phyloP scores from a whole-genome alignment of 2,329 filamentous ascomycete genomes.

The Ascochyta viciae-villosae region DNA sequence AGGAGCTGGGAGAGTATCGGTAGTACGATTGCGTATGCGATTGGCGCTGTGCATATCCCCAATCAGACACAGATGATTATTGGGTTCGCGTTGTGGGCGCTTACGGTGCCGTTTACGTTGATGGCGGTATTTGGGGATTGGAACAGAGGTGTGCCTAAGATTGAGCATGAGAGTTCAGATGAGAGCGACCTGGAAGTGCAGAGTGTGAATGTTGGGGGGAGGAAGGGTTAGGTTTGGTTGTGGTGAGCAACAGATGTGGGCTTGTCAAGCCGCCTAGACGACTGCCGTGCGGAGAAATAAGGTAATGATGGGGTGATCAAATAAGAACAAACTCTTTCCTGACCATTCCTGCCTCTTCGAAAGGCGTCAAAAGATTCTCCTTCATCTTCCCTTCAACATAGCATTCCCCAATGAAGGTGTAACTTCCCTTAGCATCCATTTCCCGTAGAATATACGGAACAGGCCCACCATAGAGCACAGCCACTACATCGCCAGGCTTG shows the following conservation, averaged over 20 bases:
- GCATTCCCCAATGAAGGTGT: not conserved
- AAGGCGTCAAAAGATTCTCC: not conserved
- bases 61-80: conserved; percentile 18
- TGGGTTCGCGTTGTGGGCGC: conserved; percentile 8
- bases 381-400: not conserved
- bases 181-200: conserved; percentile 15
- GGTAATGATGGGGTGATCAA: too few species aligned
- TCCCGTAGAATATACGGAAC: not conserved
- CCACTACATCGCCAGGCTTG: not conserved
- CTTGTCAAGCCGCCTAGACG: too few species aligned
- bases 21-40: conserved; percentile 14
- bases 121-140: conserved; percentile 14
- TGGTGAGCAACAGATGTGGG: too few species aligned
- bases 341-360: too few species aligned
- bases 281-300: too few species aligned
- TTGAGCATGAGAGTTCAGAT: not conserved
- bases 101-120: conserved; percentile 9
- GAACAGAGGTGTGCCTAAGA: conserved; percentile 10
- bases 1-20: conserved; percentile 15
- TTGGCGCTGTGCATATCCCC: conserved; percentile 10
- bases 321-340: too few species aligned
- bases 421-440: not conserved
- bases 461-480: not conserved
- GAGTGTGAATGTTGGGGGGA: not conserved
- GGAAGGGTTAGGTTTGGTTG: too few species aligned